Conservation (phyloP, 2,329 filamentous ascomycete species). For the Beauveria pseudobassiana region DNA sequence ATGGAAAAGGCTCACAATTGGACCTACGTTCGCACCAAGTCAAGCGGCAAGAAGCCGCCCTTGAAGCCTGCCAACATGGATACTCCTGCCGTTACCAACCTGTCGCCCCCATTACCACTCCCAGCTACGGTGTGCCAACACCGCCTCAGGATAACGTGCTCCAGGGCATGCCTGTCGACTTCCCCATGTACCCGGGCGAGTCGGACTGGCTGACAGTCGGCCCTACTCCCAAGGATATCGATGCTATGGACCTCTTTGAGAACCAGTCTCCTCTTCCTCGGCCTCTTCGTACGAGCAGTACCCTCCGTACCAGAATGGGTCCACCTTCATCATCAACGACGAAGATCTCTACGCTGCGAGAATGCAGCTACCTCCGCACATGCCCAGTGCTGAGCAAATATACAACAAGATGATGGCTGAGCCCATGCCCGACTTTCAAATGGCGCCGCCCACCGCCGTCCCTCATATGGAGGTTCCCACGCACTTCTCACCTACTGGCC, state of each 20-base stretch:
- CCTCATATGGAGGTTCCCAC: conserved; percentile 23
- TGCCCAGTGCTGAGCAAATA: conserved; percentile 28
- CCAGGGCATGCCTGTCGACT: conserved; percentile 29
- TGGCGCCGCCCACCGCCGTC: conserved; percentile 6
- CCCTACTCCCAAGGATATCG: conserved; percentile 26
- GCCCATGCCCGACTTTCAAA: conserved; percentile 32
- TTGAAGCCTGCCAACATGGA: conserved; percentile 41
- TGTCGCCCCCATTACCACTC: conserved; percentile 54
- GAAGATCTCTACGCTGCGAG: conserved; percentile 56
- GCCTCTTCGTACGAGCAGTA: conserved; percentile 41
- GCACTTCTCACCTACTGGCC: conserved; percentile 62
- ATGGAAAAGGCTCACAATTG: conserved; percentile 96
- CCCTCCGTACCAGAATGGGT: conserved; percentile 52
- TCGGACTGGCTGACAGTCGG: conserved; percentile 37
- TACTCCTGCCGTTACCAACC: conserved; percentile 52
- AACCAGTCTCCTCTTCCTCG: conserved; percentile 27
- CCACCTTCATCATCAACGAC: conserved; percentile 52
- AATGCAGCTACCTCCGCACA: conserved; percentile 48
- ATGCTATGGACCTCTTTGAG: conserved; percentile 34
- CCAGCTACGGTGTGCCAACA: conserved; percentile 44
- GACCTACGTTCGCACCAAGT: conserved; percentile 88
- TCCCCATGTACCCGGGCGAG: conserved; percentile 41
- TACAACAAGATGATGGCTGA: conserved; percentile 38
- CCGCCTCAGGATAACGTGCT: conserved; percentile 43
- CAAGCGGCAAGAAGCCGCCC: conserved; percentile 62